A percentile compares a stretch with the other conserved stretches of the same genome.
Evolutionary conservation across 257 asterid genomes (phyloP).

Genomic region (Cordia subcordata): DNA sequence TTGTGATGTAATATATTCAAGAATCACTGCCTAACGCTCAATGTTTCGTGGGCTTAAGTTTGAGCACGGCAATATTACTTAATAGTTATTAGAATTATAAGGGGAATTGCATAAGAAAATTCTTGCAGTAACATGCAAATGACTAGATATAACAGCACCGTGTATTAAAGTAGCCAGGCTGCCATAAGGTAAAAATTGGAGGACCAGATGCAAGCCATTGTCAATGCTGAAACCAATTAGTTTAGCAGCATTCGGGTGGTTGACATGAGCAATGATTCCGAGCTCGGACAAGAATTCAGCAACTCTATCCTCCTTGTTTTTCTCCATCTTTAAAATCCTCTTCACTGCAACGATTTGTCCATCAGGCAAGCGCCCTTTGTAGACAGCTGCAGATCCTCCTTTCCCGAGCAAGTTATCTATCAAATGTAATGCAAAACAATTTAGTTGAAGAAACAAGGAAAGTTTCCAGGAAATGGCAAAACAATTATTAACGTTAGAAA

Average conservation of each 20-base stretch:
- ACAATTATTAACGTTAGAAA: neutral
- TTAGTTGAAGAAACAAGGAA: neutral
- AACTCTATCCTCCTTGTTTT: conserved; percentile 70
- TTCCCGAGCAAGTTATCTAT: conserved; percentile 75
- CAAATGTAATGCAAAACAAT: neutral
- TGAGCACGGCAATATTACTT: too few species aligned
- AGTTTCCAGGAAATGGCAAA: neutral
- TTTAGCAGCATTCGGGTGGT: conserved; percentile 78
- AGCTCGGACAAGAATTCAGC: conserved; percentile 86
- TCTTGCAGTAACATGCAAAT: neutral
- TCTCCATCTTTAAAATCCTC: conserved; percentile 54
- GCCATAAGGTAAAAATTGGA: conserved; percentile 66
- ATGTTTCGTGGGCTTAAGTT: too few species aligned
- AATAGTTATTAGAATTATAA: too few species aligned
- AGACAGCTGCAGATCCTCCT: conserved; percentile 97
- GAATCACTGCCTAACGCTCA: too few species aligned
- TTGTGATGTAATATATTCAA: too few species aligned
- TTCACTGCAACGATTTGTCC: conserved; percentile 89
- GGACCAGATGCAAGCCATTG: conserved; percentile 74
- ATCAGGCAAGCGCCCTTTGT: conserved; percentile 66
- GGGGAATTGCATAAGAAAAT: too few species aligned
- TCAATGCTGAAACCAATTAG: conserved; percentile 79
- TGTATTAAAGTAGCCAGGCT: conserved; percentile 72
- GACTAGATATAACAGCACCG: conserved; percentile 31
- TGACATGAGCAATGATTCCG: conserved; percentile 88